Evolutionary conservation across 192 early-diverging fungal species (phyloP), one percentile per base, ranked within the genome.

Genomic region (Kappamyces sp.): DNA sequence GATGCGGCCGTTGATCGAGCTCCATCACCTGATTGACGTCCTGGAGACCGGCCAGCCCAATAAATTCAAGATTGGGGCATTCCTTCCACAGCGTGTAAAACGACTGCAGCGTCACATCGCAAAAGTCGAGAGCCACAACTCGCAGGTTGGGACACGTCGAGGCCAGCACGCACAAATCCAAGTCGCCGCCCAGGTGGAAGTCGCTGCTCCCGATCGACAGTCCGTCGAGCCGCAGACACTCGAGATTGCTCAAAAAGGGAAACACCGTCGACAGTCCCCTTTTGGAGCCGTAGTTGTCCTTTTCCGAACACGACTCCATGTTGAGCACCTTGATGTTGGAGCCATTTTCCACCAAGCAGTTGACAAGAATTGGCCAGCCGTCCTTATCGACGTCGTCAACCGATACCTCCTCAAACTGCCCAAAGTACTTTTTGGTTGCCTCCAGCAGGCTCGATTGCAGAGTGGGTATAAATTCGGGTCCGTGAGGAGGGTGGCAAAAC

Each of bases 81-180:
- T 53, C 64, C 50, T 76, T 76, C 74, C 78, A 80, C 3, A 80
- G n/a, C 7, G 68, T 52, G 13, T 40, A 34, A 34, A 80, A 63
- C n/a, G 65, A 54, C 9, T 68, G 60, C 78, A 80, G 72, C 41
- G 71, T 63, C 5, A 73, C 41, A 13, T 57, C 52, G 32, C 78
- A 80, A 52, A 74, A 80, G 55, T 80, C 78, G n/a, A 80, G 50
- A 2, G 73, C 67, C 8, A 80, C 51, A 7, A 73, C 78, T 2
- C 40, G 54, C 49, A 80, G 52, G 38, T 66, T 58, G 5, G 37
- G 4, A 54, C 73, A 79, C 0, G 47, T 35, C 36, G 68, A 65
- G 7, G 70, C 47, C 5, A 61, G 7, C 5, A 61, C 46, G 10
- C 33, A 8, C n/a, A 61, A 42, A 49, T 61, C 60, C 1, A 61